Base-by-base conservation (phyloP, 345 rosid species). In the Salix arbutifolia region DNA sequence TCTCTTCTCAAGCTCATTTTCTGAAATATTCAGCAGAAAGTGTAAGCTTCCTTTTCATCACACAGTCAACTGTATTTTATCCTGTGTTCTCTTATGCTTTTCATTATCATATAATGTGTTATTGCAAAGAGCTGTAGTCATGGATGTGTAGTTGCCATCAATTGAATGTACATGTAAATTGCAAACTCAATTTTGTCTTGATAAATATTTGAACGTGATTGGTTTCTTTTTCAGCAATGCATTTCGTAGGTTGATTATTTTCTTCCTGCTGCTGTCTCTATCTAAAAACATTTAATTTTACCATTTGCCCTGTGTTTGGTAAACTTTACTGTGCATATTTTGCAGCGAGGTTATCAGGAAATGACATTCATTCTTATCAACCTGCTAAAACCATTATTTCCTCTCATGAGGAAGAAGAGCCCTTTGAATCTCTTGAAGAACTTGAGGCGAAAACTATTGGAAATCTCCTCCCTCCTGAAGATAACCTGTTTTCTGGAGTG, bases 381-480 rank as follows among this genome's bases (percentile, higher is more conserved):
- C 79, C 85, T 74, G 78, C 85, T 70, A 82, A 73, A 76, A 71
- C 82, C 76, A 85, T 77, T 82, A 82, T 72, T 81, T 61, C 89
- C 44, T 84, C 75, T 72, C 81, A 73, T 42, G 90, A 80, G 85
- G 97, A 83, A 80, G 92, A 93, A 40, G 97, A 88, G 74, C 88
- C 87, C 74, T 86, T 89, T 84, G 94, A 89, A 82, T 86, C 95
- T 68, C 86, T 88, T 76, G 88, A 93, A 88, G 98, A 94, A 78
- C 86, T 93, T 75, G 98, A 96, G 88, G 97, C 96, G 9, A 90
- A 87, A 77, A 91, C 97, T 73, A 93, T 95, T 71, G 94, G 97
- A 60, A 89, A 91, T 88, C 97, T 95, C 73, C 98, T 95, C 71
- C 99, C 99, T 69, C 88, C 91, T 83, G 99, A 95, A 65, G 99